Percentiles rank a stretch among this genome's conserved stretches.
phyloP scores from a whole-genome alignment of 2,329 filamentous ascomycete genomes.

The Septoria petroselini region DNA sequence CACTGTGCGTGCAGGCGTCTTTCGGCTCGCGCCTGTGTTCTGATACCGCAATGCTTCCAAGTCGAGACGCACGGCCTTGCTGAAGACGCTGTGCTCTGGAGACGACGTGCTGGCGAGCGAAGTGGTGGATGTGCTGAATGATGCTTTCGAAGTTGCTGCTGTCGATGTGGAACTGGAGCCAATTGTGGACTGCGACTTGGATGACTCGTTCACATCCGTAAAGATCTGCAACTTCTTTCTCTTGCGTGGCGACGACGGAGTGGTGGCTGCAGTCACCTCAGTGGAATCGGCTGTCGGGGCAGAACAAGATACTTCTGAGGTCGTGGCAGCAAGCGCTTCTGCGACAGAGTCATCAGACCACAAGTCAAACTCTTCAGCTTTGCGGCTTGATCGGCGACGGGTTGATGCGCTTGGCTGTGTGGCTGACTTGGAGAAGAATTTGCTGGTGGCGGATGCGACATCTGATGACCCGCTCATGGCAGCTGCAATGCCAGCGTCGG shows the following conservation, averaged over 20 bases:
- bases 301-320: no score
- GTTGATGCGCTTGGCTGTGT: conserved; percentile 44
- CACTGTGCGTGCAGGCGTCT: conserved; percentile 15
- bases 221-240: conserved; percentile 34
- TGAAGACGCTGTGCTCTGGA: conserved; percentile 24
- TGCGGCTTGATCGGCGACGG: conserved; percentile 37
- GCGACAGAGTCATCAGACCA: conserved; percentile 50
- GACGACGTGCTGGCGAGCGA: conserved; percentile 25
- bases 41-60: conserved; percentile 25
- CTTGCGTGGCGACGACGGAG: conserved; percentile 27
- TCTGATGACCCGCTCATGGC: conserved; percentile 28
- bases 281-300: conserved; percentile 15
- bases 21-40: conserved; percentile 13
- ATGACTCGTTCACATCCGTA: conserved; percentile 18
- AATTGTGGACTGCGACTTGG: conserved; percentile 3
- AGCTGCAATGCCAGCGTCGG: conserved; percentile 37
- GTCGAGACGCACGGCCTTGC: conserved; percentile 26
- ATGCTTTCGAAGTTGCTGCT: conserved; percentile 9
- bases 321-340: conserved; percentile 42
- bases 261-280: conserved; percentile 21
- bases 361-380: conserved; percentile 44
- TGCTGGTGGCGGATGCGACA: conserved; percentile 41
- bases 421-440: conserved; percentile 43
- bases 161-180: conserved; percentile 15
- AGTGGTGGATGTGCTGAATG: conserved; percentile 28